These are phyloP conservation scores for Penicillium dipodomyicola DNA, from an alignment of 495 filamentous ascomycete species.

Conservation along the genomic window DNA sequence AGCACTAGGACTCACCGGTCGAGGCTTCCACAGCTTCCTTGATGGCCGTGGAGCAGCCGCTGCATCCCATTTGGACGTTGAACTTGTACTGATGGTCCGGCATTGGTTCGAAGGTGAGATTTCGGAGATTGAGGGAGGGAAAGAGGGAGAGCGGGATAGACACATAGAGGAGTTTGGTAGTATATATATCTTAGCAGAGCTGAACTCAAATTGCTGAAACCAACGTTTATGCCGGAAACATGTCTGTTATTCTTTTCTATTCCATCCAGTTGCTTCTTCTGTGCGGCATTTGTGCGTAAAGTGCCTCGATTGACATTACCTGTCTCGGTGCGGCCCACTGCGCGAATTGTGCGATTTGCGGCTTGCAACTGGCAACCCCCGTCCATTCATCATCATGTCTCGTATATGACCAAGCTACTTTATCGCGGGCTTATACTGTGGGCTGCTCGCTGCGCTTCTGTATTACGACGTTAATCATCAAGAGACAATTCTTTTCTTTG, in stretches of 20 bases:
- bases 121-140: not conserved
- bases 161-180: not conserved
- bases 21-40: not conserved
- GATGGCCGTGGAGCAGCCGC: not conserved
- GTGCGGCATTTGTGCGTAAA: not conserved
- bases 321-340: not conserved
- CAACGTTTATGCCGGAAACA: no score
- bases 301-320: not conserved
- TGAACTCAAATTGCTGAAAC: not conserved
- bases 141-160: not conserved
- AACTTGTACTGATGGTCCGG: not conserved
- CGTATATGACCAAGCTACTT: not conserved
- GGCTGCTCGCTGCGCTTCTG: no score
- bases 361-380: not conserved
- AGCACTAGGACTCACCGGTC: not conserved
- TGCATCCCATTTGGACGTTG: not conserved
- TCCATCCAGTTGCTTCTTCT: not conserved
- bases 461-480: no score
- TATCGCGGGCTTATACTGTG: no score
- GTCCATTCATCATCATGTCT: not conserved
- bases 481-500: no score
- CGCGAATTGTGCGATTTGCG: not conserved
- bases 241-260: no score
- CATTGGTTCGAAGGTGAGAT: not conserved
- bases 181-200: not conserved